Evolutionary conservation across 257 asterid genomes (phyloP).

Genomic region (Schizonepeta tenuifolia): DNA sequence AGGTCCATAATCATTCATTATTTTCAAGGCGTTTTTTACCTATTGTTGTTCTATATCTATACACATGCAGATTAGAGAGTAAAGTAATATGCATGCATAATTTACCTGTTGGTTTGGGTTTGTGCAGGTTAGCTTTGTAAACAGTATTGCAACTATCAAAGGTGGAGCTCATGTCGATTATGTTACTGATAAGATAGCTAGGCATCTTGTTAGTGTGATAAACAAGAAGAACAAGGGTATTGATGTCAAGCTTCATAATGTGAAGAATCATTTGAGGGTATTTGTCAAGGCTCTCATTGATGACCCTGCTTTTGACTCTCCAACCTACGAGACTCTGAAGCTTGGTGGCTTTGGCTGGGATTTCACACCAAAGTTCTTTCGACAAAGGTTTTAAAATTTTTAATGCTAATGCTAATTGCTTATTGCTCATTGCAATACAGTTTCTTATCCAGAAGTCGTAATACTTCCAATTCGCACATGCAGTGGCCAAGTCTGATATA

Average conservation of each 20-base stretch:
- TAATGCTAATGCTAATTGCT: not conserved
- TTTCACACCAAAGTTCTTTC: conserved; percentile 68
- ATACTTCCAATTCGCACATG: no score
- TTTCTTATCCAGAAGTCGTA: conserved; percentile 12
- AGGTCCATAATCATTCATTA: conserved; percentile 59
- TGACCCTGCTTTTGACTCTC: conserved; percentile 98
- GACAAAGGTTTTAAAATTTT: conserved; percentile 67
- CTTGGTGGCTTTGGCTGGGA: conserved; percentile 90
- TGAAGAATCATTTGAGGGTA: conserved; percentile 90
- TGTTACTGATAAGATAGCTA: conserved; percentile 81
- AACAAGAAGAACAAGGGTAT: conserved; percentile 39
- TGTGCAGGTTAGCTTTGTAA: conserved; percentile 93
- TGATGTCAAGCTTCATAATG: conserved; percentile 73
- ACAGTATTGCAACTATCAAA: conserved; percentile 85
- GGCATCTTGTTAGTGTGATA: conserved; percentile 55
- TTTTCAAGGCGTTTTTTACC: no score
- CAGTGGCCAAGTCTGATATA: no score
- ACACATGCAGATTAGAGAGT: no score
- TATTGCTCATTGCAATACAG: not conserved
- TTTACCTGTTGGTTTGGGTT: not conserved
- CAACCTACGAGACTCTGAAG: conserved; percentile 93
- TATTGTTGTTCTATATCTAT: no score
- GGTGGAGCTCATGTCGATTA: conserved; percentile 99
- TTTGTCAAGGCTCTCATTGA: conserved; percentile 97
- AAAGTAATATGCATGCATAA: no score